Evolutionary conservation across 2,329 filamentous ascomycete genomes (phyloP).

Genomic region (Phialophora expanda): DNA sequence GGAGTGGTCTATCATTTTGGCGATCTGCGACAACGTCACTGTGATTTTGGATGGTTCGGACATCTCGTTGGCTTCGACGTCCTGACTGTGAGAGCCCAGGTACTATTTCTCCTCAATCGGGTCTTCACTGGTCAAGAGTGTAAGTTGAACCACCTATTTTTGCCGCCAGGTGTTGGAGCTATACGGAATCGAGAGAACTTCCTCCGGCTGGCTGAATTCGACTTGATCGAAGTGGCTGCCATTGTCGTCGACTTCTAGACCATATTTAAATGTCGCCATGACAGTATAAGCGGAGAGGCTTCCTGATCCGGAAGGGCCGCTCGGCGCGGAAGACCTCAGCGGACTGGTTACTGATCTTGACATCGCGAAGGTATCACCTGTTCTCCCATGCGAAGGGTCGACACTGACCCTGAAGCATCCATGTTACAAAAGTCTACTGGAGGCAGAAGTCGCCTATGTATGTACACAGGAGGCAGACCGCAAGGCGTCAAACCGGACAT

Average conservation of each 20-base stretch:
- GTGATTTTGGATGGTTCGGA: slow-evolving; percentile 40
- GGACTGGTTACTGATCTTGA: slow-evolving; percentile 1
- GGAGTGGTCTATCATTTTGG: slow-evolving; percentile 65
- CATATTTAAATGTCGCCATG: background rate
- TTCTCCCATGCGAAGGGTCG: background rate
- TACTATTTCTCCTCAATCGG: background rate
- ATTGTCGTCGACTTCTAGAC: background rate
- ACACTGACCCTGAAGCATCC: background rate
- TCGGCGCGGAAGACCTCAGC: background rate
- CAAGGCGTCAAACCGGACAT: background rate
- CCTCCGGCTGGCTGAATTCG: background rate
- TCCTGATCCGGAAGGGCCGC: slow-evolving; percentile 4
- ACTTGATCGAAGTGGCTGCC: background rate
- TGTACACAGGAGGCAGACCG: background rate
- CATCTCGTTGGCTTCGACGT: slow-evolving; percentile 11
- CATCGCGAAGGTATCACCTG: background rate
- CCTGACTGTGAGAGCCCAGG: background rate
- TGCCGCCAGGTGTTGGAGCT: background rate
- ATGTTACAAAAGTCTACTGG: background rate
- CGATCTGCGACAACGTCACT: slow-evolving; percentile 55
- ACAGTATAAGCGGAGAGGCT: background rate
- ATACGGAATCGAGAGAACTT: background rate
- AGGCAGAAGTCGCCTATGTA: background rate
- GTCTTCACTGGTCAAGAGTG: background rate
- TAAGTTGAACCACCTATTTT: background rate